Conservation (phyloP, 371 early-diverging fungal species). For the Mortierella sp. region DNA sequence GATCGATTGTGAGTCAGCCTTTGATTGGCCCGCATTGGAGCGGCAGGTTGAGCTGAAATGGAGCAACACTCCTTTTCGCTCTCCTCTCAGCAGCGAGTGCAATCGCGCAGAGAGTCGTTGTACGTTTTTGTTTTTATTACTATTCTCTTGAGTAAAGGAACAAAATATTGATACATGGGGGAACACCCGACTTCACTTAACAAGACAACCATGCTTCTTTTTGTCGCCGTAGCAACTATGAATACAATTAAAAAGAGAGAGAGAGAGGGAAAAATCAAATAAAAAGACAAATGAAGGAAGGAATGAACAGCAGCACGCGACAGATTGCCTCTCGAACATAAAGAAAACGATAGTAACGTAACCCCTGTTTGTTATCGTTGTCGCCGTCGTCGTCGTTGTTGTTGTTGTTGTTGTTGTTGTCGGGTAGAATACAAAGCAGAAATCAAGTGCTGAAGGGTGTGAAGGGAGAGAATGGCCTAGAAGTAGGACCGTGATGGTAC, state of each 20-base stretch:
- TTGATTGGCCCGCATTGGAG: no score
- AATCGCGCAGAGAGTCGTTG: neutral
- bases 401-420: neutral
- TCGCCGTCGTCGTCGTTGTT: neutral
- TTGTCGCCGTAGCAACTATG: neutral
- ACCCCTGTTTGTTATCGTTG: neutral
- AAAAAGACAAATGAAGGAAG: constrained; percentile 16
- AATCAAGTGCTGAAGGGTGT: neutral
- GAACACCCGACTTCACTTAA: constrained; percentile 3
- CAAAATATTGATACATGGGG: constrained; percentile 8
- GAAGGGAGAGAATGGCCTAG: neutral
- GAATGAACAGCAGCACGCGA: neutral
- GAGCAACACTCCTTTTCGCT: neutral
- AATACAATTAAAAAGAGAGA: constrained; percentile 7
- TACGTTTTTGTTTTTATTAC: neutral
- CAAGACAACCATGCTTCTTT: neutral
- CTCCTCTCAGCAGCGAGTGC: neutral
- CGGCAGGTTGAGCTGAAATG: neutral
- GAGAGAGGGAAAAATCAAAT: constrained; percentile 1
- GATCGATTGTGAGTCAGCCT: neutral
- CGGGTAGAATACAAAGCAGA: neutral
- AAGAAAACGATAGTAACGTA: neutral
- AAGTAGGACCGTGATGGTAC: constrained; percentile 9
- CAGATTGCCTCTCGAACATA: no score
- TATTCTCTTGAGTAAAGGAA: constrained; percentile 4